Evolutionary conservation across 805 yeast species (phyloP), one percentile per base, ranked within the genome.

Genomic region (Cyberlindnera euphorbiae): DNA sequence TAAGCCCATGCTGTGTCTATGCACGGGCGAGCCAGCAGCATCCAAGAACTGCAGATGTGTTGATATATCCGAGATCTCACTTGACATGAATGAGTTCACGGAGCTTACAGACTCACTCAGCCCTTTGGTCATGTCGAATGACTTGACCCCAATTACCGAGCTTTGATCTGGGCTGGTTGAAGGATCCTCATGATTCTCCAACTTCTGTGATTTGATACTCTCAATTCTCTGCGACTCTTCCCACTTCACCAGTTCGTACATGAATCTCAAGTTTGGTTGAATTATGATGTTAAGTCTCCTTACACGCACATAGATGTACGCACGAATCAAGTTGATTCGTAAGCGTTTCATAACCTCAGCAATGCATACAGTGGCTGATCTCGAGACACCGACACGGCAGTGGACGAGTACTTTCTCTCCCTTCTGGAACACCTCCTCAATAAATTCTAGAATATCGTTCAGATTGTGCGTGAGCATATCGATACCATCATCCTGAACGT

Each of bases 341-440:
- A 83, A 60, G 27, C 95, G 62, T 47, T 76, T 74, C 96, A 90
- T 89, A 26, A 86, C 90, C 55, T 88, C 97, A 1, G 96, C 96
- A 47, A 90, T 90, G 49, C 94, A 90, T 9, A 90, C 94, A 0
- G 97, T 86, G 0, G 97, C 97, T 3, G 95, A 85, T 37, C 97
- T 66, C 0, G 96, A 85, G 4, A 90, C 97, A 0, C 97, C 97
- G 32, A 87, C 97, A 53, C 95, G 83, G 52, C 97, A 90, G 58
- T 90, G 97, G 9, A 90, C 89, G 42, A 90, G 65, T 2, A 80
- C 76, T 30, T 72, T 73, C 16, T 75, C 75, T 25, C 60, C 62
- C 1, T 47, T 46, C 15, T 56, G 46, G 44, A 65, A 63, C 14
- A 75, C 73, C 18, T 67, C 70, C 35, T 84, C 82, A 34, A 88